Base-by-base conservation (phyloP, 1,284 basidiomycete species). In the Ganoderma resinaceum region DNA sequence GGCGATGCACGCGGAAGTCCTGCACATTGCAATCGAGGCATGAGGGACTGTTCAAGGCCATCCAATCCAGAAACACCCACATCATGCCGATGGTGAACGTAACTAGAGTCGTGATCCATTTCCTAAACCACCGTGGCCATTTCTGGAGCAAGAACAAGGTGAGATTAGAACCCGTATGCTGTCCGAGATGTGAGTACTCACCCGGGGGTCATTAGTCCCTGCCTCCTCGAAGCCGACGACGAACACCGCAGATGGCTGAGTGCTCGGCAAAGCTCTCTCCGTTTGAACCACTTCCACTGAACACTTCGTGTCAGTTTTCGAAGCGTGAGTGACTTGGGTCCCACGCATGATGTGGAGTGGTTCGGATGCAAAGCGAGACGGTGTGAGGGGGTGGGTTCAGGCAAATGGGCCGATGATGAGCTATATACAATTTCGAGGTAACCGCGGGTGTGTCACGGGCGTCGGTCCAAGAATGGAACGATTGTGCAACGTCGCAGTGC, bases 281-380 rank as follows among this genome's bases (percentile, higher is more conserved):
- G 46, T 52, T 52, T 52, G 23, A 52, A 26, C 46, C 46, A 52
- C 46, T 23, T 52, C 46, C 46, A 52, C 46, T 12, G 46, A 52
- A 23, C 23, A 52, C 23, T 52, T 52, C 46, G 14, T 52, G 46
- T 52, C 46, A 26, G 23, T 12, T 26, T 52, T 52, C 14, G 46
- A 52, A 52, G 46, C 9, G 9, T 52, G 46, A 23, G n/a, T 52
- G 46, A 52, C 46, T 52, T 23, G 46, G n/a, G 46, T 52, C n/a
- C 46, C 46, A 26, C 23, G 23, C 46, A 26, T 52, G 46, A 14
- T 52, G 23, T 8, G 46, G 46, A 52, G 46, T 52, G 23, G 46
- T 52, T 52, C 46, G n/a, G 46, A 52, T 52, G 46, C 46, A 52
- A 52, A 52, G 46, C 46, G 12, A 52, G 46, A 52, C 23, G 46